A percentile compares a stretch with the other conserved stretches of the same genome.
phyloP scores from a whole-genome alignment of 306 rosid genomes.

The Ormosia semicastrata region DNA sequence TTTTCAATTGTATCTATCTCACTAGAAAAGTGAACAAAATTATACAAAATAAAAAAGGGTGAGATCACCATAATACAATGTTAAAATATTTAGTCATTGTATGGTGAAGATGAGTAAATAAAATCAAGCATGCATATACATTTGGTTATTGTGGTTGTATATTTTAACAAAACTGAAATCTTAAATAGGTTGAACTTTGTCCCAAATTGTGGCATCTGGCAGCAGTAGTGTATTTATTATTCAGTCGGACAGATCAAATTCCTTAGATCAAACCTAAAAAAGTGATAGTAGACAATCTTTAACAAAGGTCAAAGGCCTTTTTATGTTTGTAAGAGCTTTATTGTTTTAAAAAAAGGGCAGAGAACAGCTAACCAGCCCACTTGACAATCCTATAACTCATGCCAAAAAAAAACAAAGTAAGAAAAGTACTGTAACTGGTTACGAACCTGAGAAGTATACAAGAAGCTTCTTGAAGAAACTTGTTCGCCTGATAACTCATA shows the following conservation, averaged over 20 bases:
- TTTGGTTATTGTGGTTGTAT: background rate
- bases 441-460: conserved; percentile 49
- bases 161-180: background rate
- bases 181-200: background rate
- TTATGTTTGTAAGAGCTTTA: background rate
- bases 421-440: background rate
- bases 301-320: background rate
- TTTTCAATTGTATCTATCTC: background rate
- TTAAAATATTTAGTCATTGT: too few relatives aligned
- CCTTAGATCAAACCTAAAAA: background rate
- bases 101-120: too few relatives aligned
- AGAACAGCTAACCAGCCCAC: background rate
- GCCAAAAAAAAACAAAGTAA: background rate
- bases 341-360: background rate
- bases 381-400: background rate
- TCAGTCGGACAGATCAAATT: background rate
- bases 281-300: background rate
- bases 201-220: background rate
- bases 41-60: background rate
- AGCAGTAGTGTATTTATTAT: background rate
- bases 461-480: conserved; percentile 34
- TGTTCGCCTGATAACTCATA: conserved; percentile 35
- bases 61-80: background rate
- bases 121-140: too few relatives aligned
- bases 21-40: background rate